Evolutionary conservation across 2,329 filamentous ascomycete species (phyloP).

Genomic region (Graphiopsis chlorocephala): DNA sequence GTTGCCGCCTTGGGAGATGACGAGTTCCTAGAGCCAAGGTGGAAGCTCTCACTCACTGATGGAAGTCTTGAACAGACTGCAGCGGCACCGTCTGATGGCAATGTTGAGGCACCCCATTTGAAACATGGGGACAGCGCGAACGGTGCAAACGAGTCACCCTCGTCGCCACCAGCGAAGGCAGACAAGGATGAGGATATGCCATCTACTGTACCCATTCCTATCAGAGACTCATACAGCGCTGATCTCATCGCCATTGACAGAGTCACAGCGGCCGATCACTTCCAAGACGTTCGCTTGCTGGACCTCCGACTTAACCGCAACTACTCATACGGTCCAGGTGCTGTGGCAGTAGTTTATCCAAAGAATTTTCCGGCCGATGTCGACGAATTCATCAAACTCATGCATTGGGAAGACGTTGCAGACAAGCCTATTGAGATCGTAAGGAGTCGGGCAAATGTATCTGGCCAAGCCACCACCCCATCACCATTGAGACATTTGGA

Average conservation of each 20-base stretch:
- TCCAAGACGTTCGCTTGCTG: constrained; percentile 91
- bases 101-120: not conserved
- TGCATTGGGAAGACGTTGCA: constrained; percentile 73
- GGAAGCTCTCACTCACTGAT: constrained; percentile 45
- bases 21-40: constrained; percentile 73
- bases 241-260: constrained; percentile 65
- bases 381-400: constrained; percentile 70
- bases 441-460: constrained; percentile 27
- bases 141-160: not conserved
- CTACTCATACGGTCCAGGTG: constrained; percentile 64
- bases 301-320: constrained; percentile 51
- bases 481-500: constrained; percentile 40
- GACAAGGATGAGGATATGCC: constrained; percentile 23
- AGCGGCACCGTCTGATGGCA: not conserved
- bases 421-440: constrained; percentile 63
- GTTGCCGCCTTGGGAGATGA: constrained; percentile 70
- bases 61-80: not conserved
- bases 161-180: not conserved
- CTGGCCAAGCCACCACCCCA: constrained; percentile 32
- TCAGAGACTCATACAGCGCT: constrained; percentile 57
- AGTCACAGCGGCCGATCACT: constrained; percentile 73
- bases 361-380: constrained; percentile 84
- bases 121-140: not conserved
- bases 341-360: constrained; percentile 77
- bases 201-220: constrained; percentile 52